Evolutionary conservation across 495 filamentous ascomycete genomes (phyloP).

Genomic region (Delitschia confertaspora): DNA sequence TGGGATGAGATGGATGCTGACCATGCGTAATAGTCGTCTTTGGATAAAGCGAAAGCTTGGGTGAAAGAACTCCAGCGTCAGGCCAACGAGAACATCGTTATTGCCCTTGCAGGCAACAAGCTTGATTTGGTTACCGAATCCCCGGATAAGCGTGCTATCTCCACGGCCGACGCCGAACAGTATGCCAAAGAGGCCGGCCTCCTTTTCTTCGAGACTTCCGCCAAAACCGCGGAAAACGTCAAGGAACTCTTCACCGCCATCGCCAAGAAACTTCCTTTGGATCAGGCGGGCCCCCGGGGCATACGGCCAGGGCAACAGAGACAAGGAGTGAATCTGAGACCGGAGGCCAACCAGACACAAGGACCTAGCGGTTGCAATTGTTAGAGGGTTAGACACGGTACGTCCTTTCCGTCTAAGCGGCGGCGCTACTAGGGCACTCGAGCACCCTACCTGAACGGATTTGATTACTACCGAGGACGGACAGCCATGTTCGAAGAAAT

Average conservation of each 20-base stretch:
- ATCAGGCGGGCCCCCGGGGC: constrained; percentile 83
- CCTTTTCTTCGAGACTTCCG: constrained; percentile 95
- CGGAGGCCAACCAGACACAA: constrained; percentile 68
- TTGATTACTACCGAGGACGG: no score
- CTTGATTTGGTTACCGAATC: constrained; percentile 82
- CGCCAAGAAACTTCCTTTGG: constrained; percentile 90
- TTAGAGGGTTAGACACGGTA: constrained; percentile 39
- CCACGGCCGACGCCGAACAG: constrained; percentile 81
- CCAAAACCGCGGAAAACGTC: constrained; percentile 94
- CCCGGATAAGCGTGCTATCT: constrained; percentile 87
- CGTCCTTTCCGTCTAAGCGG: no score
- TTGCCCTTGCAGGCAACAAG: constrained; percentile 96
- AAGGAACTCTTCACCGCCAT: constrained; percentile 95
- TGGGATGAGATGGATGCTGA: constrained; percentile 12
- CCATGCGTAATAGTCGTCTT: constrained; percentile 59
- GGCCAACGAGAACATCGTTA: constrained; percentile 99
- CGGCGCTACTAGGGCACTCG: no score
- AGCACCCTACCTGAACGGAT: no score
- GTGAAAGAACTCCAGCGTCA: constrained; percentile 98
- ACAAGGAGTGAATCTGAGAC: constrained; percentile 71
- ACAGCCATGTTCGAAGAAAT: no score
- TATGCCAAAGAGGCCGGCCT: constrained; percentile 89
- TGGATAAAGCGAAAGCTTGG: constrained; percentile 98
- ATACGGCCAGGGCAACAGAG: constrained; percentile 59
- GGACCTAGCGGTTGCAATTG: constrained; percentile 67